Evolutionary conservation across 441 rosid genomes (phyloP).

Genomic region (Pelargonium fulgidum): DNA sequence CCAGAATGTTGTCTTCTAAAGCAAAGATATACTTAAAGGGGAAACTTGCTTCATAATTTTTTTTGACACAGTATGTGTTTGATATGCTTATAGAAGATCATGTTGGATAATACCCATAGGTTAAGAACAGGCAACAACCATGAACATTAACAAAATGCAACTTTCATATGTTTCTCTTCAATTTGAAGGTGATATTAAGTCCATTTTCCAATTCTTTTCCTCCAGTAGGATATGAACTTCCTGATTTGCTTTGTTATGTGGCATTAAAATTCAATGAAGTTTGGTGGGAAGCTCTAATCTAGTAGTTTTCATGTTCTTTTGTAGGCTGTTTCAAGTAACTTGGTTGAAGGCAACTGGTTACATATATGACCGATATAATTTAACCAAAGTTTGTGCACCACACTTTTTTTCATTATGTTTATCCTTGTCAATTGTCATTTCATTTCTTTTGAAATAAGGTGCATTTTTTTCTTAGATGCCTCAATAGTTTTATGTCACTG

Average conservation of each 20-base stretch:
- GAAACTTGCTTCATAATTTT: no score
- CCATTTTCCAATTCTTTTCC: not conserved
- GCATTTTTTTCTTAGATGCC: conserved; percentile 13
- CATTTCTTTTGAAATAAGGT: not conserved
- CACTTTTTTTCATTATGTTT: conserved; percentile 19
- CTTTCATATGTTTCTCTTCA: no score
- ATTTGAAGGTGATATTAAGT: not conserved
- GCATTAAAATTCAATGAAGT: not conserved
- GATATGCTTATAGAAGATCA: not conserved
- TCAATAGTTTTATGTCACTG: conserved; percentile 5
- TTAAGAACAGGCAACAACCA: no score
- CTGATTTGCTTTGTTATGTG: not conserved
- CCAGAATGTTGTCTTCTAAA: no score
- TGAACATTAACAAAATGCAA: no score
- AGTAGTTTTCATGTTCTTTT: conserved; percentile 37
- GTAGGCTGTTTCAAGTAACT: conserved; percentile 88
- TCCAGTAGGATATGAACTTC: not conserved
- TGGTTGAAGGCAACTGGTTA: conserved; percentile 84
- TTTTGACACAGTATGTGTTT: not conserved
- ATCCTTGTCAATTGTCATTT: conserved; percentile 5
- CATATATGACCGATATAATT: conserved; percentile 63
- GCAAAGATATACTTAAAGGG: no score
- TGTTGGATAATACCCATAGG: no score
- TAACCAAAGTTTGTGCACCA: conserved; percentile 67
- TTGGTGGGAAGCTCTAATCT: conserved; percentile 23